A percentile compares a stretch with the other conserved stretches of the same genome.
phyloP scores from a whole-genome alignment of 2,329 filamentous ascomycete genomes.

The Aspergillus pseudoviridinutans region DNA sequence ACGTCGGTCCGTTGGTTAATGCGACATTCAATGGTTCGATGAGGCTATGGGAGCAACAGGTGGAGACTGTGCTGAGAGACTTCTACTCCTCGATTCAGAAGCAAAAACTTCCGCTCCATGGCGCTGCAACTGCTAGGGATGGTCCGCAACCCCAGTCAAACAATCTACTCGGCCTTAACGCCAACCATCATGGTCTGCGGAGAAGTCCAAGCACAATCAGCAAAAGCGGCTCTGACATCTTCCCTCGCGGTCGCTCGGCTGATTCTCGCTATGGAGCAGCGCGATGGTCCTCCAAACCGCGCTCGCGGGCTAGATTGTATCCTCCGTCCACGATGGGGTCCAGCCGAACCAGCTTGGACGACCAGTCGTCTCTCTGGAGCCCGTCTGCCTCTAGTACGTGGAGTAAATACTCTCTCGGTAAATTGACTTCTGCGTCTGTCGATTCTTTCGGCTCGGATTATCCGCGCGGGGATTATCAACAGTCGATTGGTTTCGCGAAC shows the following conservation, averaged over 20 bases:
- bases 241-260: slow-evolving; percentile 65
- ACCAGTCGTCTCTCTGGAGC: slow-evolving; percentile 85
- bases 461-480: slow-evolving; percentile 78
- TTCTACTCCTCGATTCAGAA: slow-evolving; percentile 88
- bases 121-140: slow-evolving; percentile 52
- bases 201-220: slow-evolving; percentile 87
- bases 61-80: slow-evolving; percentile 86
- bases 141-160: slow-evolving; percentile 43
- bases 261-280: slow-evolving; percentile 62
- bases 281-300: slow-evolving; percentile 80
- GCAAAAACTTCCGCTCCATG: slow-evolving; percentile 80
- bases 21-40: slow-evolving; percentile 69
- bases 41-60: slow-evolving; percentile 79
- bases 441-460: slow-evolving; percentile 80
- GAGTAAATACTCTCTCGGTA: slow-evolving; percentile 89
- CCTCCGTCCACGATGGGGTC: slow-evolving; percentile 79
- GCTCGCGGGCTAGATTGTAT: slow-evolving; percentile 73
- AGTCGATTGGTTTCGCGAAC: slow-evolving; percentile 96
- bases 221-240: slow-evolving; percentile 80
- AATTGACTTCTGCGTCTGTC: slow-evolving; percentile 86
- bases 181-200: slow-evolving; percentile 60
- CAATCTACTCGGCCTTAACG: slow-evolving; percentile 65
- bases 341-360: slow-evolving; percentile 90
- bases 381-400: slow-evolving; percentile 88
- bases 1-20: slow-evolving; percentile 68